Evolutionary conservation across 1,284 basidiomycete genomes (phyloP).

Genomic region (Apiotrichum sp.): DNA sequence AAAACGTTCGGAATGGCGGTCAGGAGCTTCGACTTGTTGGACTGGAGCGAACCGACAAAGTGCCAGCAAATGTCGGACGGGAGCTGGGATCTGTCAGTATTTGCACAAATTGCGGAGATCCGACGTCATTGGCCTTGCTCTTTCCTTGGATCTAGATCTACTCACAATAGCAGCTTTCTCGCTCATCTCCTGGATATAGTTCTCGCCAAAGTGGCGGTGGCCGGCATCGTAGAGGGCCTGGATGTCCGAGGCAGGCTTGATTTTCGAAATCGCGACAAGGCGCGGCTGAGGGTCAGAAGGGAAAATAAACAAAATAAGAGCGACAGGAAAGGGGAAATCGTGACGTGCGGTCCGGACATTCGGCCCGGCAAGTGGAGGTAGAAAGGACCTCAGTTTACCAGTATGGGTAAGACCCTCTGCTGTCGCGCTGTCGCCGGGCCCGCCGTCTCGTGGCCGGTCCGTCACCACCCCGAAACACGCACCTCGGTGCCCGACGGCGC

Average conservation of each 20-base stretch:
- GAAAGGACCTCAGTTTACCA: background rate
- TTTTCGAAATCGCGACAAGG: conserved; percentile 89
- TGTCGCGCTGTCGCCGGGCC: background rate
- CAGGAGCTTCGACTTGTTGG: conserved; percentile 89
- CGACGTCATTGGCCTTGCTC: background rate
- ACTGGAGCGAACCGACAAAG: conserved; percentile 91
- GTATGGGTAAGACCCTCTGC: background rate
- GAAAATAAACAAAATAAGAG: background rate
- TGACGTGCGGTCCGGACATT: too few relatives aligned
- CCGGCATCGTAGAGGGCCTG: conserved; percentile 70
- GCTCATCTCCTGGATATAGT: conserved; percentile 93
- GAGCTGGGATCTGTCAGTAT: conserved; percentile 52
- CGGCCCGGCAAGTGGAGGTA: background rate
- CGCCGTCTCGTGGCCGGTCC: too few relatives aligned
- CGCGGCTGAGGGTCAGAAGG: conserved; percentile 38
- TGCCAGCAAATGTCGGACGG: conserved; percentile 87
- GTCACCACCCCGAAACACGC: background rate
- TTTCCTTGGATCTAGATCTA: conserved; percentile 12
- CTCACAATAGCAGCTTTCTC: conserved; percentile 74
- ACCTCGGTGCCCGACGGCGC: conserved; percentile 3
- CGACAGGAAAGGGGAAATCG: too few relatives aligned
- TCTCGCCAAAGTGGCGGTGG: conserved; percentile 92
- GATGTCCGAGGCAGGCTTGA: conserved; percentile 84
- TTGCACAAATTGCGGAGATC: background rate
- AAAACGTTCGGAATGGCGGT: conserved; percentile 83